Base-by-base conservation (phyloP, 1,284 basidiomycete genomes). In the Sutorius eximius region DNA sequence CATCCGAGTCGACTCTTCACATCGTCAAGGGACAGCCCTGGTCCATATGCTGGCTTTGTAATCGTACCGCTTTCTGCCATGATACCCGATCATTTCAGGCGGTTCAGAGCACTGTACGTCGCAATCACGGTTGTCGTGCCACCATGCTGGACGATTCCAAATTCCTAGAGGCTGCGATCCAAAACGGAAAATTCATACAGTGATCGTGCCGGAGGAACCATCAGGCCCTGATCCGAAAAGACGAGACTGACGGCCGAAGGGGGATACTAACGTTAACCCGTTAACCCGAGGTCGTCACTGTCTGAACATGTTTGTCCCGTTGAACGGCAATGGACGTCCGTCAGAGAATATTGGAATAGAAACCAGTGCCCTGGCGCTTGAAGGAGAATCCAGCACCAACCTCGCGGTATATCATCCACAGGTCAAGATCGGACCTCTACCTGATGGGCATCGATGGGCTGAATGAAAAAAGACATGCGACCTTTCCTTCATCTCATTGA, bases 41-140 rank as follows among this genome's bases (percentile, higher is more conserved):
- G 89, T 92, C 95, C 95, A 98, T 59, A 98, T 95, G 69, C 98
- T 95, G 30, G 96, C 87, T 74, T 98, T 98, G 65, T 89, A 91
- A 62, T 89, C 92, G 70, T 98, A 98, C 0, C 90, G 85, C 59
- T 32, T 37, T 24, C 24, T 12, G 6, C 7, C 12, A 1, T 24
- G 53, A 30, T 86, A 83, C 56, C 87, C 82, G 59, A 93, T 82
- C 38, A 98, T 91, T 74, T 99, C 95, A 1, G 9, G 95, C 95
- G 93, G 98, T 98, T 91, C 95, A 98, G 71, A 96, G 98, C 45
- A 33, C n/a, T 3, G 4, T 27, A 13, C 95, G 95, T 70, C 94
- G 90, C 87, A 98, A 90, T 44, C 85, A 61, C 91, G 85, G 55
- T 93, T 88, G 62, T 95, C 91, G 55, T 27, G 24, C 85, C 81